phyloP scores from a whole-genome alignment of 2,329 filamentous ascomycete genomes.

The Dichotomopilus funicola region DNA sequence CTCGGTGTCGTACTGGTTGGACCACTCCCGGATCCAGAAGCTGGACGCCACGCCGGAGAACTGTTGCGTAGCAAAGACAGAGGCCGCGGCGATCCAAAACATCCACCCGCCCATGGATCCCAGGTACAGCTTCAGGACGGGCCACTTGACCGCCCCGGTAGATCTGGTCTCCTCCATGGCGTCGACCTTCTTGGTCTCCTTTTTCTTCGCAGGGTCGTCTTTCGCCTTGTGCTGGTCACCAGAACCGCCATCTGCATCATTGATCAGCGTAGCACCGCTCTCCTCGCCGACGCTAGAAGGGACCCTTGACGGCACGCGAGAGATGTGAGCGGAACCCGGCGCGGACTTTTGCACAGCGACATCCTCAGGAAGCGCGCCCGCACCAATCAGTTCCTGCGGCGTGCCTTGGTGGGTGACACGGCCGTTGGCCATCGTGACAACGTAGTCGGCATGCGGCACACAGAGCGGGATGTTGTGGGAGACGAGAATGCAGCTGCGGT shows the following conservation, averaged over 20 bases:
- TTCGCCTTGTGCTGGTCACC: slow-evolving; percentile 38
- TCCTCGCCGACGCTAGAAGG: slow-evolving; percentile 68
- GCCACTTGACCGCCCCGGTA: slow-evolving; percentile 79
- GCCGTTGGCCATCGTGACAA: slow-evolving; percentile 84
- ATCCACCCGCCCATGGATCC: slow-evolving; percentile 91
- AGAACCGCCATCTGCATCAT: slow-evolving; percentile 40
- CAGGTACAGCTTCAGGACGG: slow-evolving; percentile 80
- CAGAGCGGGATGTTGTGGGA: slow-evolving; percentile 93
- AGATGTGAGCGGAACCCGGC: slow-evolving; percentile 62
- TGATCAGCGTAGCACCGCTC: slow-evolving; percentile 47
- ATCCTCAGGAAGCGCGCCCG: slow-evolving; percentile 86
- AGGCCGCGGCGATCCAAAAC: slow-evolving; percentile 75
- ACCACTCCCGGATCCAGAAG: slow-evolving; percentile 92
- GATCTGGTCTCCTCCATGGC: slow-evolving; percentile 71
- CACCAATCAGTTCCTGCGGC: slow-evolving; percentile 69
- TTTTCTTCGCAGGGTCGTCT: slow-evolving; percentile 40
- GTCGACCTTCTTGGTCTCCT: slow-evolving; percentile 43
- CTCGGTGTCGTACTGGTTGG: slow-evolving; percentile 70
- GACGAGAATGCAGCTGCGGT: slow-evolving; percentile 87
- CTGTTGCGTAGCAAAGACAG: slow-evolving; percentile 77
- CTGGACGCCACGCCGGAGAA: slow-evolving; percentile 81
- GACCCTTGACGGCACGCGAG: slow-evolving; percentile 68
- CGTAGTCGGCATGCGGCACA: slow-evolving; percentile 70
- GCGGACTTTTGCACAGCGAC: slow-evolving; percentile 56
- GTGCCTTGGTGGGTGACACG: slow-evolving; percentile 70